Evolutionary conservation across 2,329 filamentous ascomycete genomes (phyloP), one percentile per base, ranked within the genome.

Genomic region (Nigrospora sphaerica): DNA sequence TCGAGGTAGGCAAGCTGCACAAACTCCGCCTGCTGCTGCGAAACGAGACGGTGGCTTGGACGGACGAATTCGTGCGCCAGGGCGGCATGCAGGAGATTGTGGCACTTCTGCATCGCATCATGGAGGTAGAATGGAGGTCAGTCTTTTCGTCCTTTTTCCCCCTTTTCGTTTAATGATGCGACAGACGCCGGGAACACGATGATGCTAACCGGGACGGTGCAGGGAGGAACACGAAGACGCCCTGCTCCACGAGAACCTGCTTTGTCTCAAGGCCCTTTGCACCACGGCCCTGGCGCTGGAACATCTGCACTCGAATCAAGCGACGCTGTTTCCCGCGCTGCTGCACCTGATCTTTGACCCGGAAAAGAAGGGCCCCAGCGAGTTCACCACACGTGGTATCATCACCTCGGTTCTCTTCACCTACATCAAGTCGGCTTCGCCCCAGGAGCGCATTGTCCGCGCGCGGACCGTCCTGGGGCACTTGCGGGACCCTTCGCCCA

Each of bases 281-380:
- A 98, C 93, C 1, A 96, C 92, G 2, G 90, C 88, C 14, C 77
- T 88, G 33, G 93, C 90, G 1, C 75, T 96, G 57, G 80, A 86
- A 54, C 87, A 92, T 60, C 78, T 98, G 9, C 79, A 87, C 54
- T 80, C 81, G 11, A 88, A 95, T 47, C 88, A 95, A 54, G 72
- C 75, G 6, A 84, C 85, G 0, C 75, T 98, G 10, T 96, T 97
- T 59, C 89, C 92, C 2, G 87, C 88, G 23, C 72, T 98, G 40
- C 69, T 97, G 40, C 80, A 80, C 48, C 90, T 97, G 85, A 75
- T 97, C 36, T 97, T 97, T 58, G 91, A 96, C 58, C 88, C 95
- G n/a, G 92, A 97, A 62, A 95, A 91, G 72, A 97, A 97, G 64
- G 93, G 93, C 0, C 93, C 93, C 0, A 95, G 88, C 70, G 93